Percentiles rank a stretch among this genome's conserved stretches.
Evolutionary conservation across 179 eudicot genomes (phyloP).

Genomic region (Nepenthes alata): DNA sequence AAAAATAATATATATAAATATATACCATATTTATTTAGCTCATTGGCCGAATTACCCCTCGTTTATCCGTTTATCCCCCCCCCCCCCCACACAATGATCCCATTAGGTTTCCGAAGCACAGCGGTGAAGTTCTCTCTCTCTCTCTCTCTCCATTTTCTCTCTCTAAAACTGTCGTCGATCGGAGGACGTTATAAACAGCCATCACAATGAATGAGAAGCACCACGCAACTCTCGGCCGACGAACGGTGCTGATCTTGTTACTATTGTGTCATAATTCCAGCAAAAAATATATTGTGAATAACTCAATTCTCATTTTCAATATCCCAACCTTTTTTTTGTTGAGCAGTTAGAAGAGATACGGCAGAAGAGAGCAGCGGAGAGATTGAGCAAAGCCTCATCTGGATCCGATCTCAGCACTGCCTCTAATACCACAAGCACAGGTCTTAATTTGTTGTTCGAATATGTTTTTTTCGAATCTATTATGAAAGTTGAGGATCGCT

Average conservation of each 20-base stretch:
- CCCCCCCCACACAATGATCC: no score
- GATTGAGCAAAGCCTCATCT: slow-evolving; percentile 47
- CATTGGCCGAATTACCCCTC: no score
- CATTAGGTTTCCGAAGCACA: no score
- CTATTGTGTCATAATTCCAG: background rate
- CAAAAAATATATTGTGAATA: background rate
- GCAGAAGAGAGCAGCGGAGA: slow-evolving; percentile 72
- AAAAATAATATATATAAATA: no score
- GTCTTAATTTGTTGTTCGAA: slow-evolving; percentile 5
- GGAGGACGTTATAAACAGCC: no score
- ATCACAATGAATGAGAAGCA: slow-evolving; percentile 27
- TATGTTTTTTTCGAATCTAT: background rate
- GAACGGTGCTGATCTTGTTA: slow-evolving; percentile 34
- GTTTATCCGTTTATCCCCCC: no score
- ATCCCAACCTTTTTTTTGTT: slow-evolving; percentile 1
- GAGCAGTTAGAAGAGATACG: slow-evolving; percentile 67
- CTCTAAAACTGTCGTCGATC: no score
- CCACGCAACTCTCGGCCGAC: slow-evolving; percentile 71
- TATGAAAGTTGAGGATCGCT: background rate
- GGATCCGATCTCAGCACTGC: slow-evolving; percentile 53
- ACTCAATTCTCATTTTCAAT: background rate
- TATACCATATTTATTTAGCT: no score
- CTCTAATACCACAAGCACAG: slow-evolving; percentile 15
- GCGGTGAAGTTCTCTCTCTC: no score
- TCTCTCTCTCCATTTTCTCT: no score